These are phyloP conservation scores for Trichophyton rubrum DNA, from an alignment of 2,329 filamentous ascomycete genomes.

Conservation along the genomic window DNA sequence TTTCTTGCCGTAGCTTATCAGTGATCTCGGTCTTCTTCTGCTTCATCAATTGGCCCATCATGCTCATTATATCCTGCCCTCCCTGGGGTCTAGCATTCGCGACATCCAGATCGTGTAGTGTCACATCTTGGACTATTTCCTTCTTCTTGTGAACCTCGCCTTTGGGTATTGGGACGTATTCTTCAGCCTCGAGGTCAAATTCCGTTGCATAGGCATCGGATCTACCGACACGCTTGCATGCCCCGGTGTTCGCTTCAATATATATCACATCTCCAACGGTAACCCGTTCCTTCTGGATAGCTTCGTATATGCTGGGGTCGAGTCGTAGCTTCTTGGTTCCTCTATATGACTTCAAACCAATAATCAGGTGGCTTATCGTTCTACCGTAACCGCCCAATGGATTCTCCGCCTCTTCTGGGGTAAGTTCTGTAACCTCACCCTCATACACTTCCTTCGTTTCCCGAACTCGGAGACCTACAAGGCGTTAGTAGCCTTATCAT, in stretches of 20 bases:
- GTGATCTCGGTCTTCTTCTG: constrained; percentile 99
- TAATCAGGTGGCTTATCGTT: constrained; percentile 90
- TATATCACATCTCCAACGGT: constrained; percentile 96
- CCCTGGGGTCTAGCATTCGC: constrained; percentile 92
- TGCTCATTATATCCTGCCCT: constrained; percentile 98
- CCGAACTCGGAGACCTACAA: constrained; percentile 65
- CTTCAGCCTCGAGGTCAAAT: constrained; percentile 95
- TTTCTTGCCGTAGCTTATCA: constrained; percentile 87
- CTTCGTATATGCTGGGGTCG: constrained; percentile 97
- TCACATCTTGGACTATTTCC: constrained; percentile 97
- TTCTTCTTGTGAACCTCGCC: constrained; percentile 99
- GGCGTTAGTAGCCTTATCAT: not conserved
- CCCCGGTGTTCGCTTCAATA: constrained; percentile 97
- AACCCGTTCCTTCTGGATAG: constrained; percentile 95
- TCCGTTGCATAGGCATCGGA: constrained; percentile 97
- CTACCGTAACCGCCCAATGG: constrained; percentile 92
- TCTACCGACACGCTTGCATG: constrained; percentile 90
- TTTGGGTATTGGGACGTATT: constrained; percentile 97
- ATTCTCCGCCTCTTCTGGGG: constrained; percentile 95
- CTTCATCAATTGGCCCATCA: constrained; percentile 99
- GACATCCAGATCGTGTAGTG: constrained; percentile 89
- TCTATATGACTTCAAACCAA: constrained; percentile 87
- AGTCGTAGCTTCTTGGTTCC: constrained; percentile 95
- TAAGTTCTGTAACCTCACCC: constrained; percentile 94
- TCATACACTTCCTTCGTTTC: constrained; percentile 99